Evolutionary conservation across 306 rosid genomes (phyloP).

Genomic region (Psophocarpus tetragonolobus): DNA sequence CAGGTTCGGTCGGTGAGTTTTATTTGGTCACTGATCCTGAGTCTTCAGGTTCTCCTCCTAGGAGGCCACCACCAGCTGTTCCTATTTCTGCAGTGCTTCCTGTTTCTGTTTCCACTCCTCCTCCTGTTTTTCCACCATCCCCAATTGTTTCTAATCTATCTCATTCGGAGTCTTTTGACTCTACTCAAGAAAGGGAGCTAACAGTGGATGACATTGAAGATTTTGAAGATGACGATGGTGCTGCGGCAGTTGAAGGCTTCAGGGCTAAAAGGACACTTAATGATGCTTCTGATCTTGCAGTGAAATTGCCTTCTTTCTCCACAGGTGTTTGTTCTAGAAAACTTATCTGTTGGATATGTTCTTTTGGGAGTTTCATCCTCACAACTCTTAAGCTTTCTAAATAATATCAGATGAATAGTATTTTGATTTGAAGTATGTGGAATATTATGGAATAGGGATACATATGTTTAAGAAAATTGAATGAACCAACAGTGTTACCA

Average conservation of each 20-base stretch:
- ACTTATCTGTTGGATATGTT: constrained; percentile 29
- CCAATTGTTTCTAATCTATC: constrained; percentile 58
- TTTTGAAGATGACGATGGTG: constrained; percentile 71
- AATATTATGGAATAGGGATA: constrained; percentile 11
- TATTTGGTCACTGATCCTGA: constrained; percentile 80
- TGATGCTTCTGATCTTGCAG: constrained; percentile 87
- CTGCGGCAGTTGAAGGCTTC: constrained; percentile 49
- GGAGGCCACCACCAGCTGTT: constrained; percentile 82
- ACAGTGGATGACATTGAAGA: constrained; percentile 96
- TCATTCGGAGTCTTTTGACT: constrained; percentile 81
- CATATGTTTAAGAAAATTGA: not conserved
- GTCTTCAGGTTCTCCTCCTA: constrained; percentile 90
- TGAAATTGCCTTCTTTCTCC: constrained; percentile 77
- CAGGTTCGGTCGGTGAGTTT: constrained; percentile 85
- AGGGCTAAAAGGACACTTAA: constrained; percentile 75
- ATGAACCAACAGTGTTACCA: not conserved
- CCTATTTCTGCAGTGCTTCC: constrained; percentile 54
- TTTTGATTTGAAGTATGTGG: constrained; percentile 10
- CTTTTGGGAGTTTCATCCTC: constrained; percentile 7
- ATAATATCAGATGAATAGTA: constrained; percentile 6
- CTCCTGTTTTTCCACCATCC: constrained; percentile 52
- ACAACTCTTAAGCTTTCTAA: not conserved
- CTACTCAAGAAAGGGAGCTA: constrained; percentile 71
- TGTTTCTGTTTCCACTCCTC: constrained; percentile 47
- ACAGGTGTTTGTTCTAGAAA: constrained; percentile 67